phyloP scores from a whole-genome alignment of 2,329 filamentous ascomycete genomes.

The Curvularia sp. region DNA sequence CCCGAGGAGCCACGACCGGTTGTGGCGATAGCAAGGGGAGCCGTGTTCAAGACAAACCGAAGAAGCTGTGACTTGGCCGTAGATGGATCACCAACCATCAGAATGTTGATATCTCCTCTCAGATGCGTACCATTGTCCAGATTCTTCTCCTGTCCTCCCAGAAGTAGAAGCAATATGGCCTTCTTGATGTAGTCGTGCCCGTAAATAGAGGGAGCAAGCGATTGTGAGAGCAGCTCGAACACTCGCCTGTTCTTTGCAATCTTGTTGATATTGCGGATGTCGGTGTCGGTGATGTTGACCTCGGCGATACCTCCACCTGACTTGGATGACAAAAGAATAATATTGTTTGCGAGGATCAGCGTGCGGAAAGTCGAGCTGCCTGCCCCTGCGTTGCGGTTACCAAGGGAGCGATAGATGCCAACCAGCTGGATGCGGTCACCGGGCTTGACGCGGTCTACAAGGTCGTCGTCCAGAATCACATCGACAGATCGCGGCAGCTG shows the following conservation, averaged over 20 bases:
- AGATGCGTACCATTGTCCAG: slow-evolving; percentile 97
- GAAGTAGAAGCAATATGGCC: slow-evolving; percentile 91
- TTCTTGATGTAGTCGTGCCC: slow-evolving; percentile 98
- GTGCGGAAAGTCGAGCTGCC: slow-evolving; percentile 96
- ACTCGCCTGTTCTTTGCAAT: slow-evolving; percentile 92
- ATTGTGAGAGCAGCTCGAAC: slow-evolving; percentile 91
- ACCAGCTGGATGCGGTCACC: slow-evolving; percentile 96
- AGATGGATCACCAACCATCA: slow-evolving; percentile 98
- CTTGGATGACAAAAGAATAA: slow-evolving; percentile 93
- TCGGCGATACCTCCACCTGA: slow-evolving; percentile 93
- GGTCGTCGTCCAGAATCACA: slow-evolving; percentile 93
- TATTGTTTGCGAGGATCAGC: slow-evolving; percentile 89
- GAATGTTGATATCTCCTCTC: slow-evolving; percentile 97
- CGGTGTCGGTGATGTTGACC: slow-evolving; percentile 90
- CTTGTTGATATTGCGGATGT: slow-evolving; percentile 99
- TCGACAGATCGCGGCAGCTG: slow-evolving; percentile 95
- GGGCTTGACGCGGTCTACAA: slow-evolving; percentile 93
- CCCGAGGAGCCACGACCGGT: slow-evolving; percentile 96
- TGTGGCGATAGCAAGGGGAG: slow-evolving; percentile 93
- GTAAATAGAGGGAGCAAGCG: slow-evolving; percentile 93
- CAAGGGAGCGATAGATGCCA: slow-evolving; percentile 92
- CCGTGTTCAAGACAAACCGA: slow-evolving; percentile 95
- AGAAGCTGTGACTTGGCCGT: slow-evolving; percentile 98
- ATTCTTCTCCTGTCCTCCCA: slow-evolving; percentile 98
- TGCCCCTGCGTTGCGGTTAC: slow-evolving; percentile 89